A percentile compares a stretch with the other conserved stretches of the same genome.
Evolutionary conservation across 345 rosid species (phyloP).

Genomic region (Eucalyptus pauciflora): DNA sequence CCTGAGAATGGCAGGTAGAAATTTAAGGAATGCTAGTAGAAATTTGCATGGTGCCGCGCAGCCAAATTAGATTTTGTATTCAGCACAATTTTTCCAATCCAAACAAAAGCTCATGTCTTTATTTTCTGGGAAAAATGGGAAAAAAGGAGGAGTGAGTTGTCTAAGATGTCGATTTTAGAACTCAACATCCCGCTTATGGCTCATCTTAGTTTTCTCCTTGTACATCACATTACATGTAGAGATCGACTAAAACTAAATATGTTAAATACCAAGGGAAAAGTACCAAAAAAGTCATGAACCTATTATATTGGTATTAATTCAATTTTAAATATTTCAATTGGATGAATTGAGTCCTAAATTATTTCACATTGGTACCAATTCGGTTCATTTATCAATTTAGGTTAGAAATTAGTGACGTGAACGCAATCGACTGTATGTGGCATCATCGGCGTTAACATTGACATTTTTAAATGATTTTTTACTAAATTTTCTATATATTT

Average conservation of each 20-base stretch:
- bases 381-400: too few species aligned
- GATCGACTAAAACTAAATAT: background rate
- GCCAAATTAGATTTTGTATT: background rate
- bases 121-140: background rate
- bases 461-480: too few species aligned
- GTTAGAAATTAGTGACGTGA: rapidly evolving
- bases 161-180: background rate
- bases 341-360: too few species aligned
- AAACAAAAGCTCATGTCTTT: background rate
- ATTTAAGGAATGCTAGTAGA: background rate
- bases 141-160: background rate
- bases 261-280: background rate
- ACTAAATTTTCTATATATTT: too few species aligned
- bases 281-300: rapidly evolving
- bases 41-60: background rate
- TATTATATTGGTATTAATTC: too few species aligned
- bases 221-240: background rate
- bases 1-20: background rate
- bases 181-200: background rate
- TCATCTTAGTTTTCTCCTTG: background rate
- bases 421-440: rapidly evolving
- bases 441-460: rapidly evolving
- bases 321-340: too few species aligned
- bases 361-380: too few species aligned
- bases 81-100: background rate